Conservation (phyloP, 345 rosid species). For the Citrus inodora region DNA sequence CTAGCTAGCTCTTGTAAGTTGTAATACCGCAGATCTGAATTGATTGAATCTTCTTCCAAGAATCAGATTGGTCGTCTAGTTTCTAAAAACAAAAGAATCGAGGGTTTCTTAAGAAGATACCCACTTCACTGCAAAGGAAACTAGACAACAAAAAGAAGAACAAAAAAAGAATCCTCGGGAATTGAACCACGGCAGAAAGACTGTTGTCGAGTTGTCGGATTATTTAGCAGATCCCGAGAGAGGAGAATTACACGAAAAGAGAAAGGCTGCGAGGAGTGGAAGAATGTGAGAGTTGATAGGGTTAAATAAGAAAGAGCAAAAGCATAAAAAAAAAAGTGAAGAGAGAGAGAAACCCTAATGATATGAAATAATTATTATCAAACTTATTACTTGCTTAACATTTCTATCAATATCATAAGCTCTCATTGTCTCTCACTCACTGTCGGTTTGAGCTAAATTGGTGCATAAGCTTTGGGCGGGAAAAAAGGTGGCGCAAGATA, state of each 20-base stretch:
- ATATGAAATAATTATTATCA: constrained; percentile 14
- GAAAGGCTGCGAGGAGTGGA: constrained; percentile 26
- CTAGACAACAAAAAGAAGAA: neutral
- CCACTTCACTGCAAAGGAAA: constrained; percentile 1
- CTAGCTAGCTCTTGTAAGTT: constrained; percentile 8
- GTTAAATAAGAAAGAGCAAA: constrained; percentile 30
- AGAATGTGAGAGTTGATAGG: constrained; percentile 27
- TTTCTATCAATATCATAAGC: constrained; percentile 32
- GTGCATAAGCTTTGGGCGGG: constrained; percentile 45
- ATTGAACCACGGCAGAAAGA: constrained; percentile 19
- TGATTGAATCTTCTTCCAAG: constrained; percentile 16
- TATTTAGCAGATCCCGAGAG: constrained; percentile 49
- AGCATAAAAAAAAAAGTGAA: neutral
- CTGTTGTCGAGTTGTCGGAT: constrained; percentile 12
- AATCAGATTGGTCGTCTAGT: constrained; percentile 1
- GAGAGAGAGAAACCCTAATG: constrained; percentile 34
- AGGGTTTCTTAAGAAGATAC: neutral
- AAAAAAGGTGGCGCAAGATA: constrained; percentile 40
- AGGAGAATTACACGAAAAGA: neutral
- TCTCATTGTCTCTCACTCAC: constrained; percentile 41
- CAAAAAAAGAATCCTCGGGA: constrained; percentile 28
- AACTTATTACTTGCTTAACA: constrained; percentile 13
- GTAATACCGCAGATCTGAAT: constrained; percentile 31
- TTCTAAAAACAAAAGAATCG: neutral
- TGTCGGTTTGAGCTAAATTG: constrained; percentile 48